Conservation (phyloP, 495 filamentous ascomycete species). For the Lentithecium fluviatile region DNA sequence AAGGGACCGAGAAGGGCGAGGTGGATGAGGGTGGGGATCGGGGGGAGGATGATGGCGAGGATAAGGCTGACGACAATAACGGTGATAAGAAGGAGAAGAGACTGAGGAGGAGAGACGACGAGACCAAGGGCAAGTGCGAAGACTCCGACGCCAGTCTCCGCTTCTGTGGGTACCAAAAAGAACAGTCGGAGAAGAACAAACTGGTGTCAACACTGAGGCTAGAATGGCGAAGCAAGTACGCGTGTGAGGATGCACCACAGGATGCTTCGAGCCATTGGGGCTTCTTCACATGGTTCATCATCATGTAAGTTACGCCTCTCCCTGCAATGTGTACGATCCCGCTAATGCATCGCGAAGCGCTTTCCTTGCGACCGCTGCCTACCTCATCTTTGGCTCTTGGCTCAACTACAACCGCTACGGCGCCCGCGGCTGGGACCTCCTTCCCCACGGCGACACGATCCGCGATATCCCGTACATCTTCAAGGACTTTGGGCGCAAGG, state of each 20-base stretch:
- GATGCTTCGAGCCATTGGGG: conserved; percentile 63
- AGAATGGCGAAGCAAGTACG: conserved; percentile 82
- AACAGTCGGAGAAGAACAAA: conserved; percentile 44
- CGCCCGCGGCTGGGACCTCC: conserved; percentile 89
- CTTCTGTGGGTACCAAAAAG: conserved; percentile 64
- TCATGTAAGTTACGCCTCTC: conserved; percentile 66
- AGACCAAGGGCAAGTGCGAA: conserved; percentile 44
- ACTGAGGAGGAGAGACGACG: conserved; percentile 36
- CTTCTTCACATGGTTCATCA: conserved; percentile 95
- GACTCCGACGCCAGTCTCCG: conserved; percentile 55
- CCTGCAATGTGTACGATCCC: not conserved
- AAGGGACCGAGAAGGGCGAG: conserved; percentile 64
- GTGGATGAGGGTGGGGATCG: conserved; percentile 31
- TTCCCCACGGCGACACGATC: conserved; percentile 90
- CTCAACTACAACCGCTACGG: conserved; percentile 98
- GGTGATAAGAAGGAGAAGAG: conserved; percentile 32
- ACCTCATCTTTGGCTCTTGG: conserved; percentile 98
- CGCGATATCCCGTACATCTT: conserved; percentile 89
- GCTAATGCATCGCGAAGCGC: conserved; percentile 50
- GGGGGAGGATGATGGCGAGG: conserved; percentile 36
- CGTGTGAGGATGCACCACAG: conserved; percentile 65
- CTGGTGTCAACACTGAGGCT: conserved; percentile 61
- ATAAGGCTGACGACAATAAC: conserved; percentile 40
- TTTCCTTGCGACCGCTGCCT: conserved; percentile 82
- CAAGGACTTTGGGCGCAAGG: conserved; percentile 77